Evolutionary conservation across 164 flowering plant species (phyloP).

Genomic region (Vitis labrusca): DNA sequence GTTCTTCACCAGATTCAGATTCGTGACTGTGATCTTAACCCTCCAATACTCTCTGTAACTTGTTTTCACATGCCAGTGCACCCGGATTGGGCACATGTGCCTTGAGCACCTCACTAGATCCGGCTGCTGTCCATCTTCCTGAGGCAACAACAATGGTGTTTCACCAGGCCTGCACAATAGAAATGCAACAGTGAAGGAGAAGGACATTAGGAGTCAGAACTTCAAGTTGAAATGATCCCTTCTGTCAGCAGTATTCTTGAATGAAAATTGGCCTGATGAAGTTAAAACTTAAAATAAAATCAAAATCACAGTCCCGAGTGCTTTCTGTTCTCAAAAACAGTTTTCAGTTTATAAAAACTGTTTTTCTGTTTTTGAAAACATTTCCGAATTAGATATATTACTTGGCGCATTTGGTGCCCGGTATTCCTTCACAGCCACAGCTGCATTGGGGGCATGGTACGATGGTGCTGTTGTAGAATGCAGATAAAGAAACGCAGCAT

Average conservation of each 20-base stretch:
- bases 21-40: conserved; percentile 65
- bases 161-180: conserved; percentile 35
- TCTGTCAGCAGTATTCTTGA: no score
- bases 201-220: not conserved
- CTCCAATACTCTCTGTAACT: conserved; percentile 76
- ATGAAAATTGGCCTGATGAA: no score
- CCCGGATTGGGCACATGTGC: conserved; percentile 77
- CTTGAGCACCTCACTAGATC: conserved; percentile 50
- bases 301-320: no score
- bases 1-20: conserved; percentile 53
- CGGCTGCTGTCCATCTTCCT: conserved; percentile 12
- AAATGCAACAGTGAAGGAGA: not conserved
- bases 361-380: no score
- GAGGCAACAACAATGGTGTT: conserved; percentile 34
- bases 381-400: no score
- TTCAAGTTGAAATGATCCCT: no score
- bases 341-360: no score
- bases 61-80: conserved; percentile 84
- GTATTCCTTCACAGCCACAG: conserved; percentile 55
- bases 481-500: conserved; percentile 78
- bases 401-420: conserved; percentile 9
- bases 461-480: conserved; percentile 61
- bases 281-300: no score
- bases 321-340: no score
- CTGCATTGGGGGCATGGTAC: conserved; percentile 69